phyloP scores from a whole-genome alignment of 305 asterid species.

The Plantago lanceolata region DNA sequence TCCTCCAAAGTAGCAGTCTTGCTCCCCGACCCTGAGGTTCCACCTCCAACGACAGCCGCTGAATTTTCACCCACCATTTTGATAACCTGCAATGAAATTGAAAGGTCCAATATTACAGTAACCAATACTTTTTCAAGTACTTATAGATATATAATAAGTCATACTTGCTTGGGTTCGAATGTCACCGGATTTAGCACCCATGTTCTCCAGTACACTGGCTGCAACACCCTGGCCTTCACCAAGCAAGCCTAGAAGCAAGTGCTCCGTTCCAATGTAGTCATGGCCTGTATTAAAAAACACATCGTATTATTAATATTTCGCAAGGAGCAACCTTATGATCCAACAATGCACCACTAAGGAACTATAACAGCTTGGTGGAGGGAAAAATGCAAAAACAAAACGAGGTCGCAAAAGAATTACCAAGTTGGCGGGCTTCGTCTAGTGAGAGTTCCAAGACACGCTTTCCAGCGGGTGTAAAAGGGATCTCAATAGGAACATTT shows the following conservation, averaged over 20 bases:
- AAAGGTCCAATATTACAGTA: conserved; percentile 15
- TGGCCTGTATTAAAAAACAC: conserved; percentile 52
- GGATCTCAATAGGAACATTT: conserved; percentile 94
- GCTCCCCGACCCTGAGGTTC: conserved; percentile 81
- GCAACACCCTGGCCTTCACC: conserved; percentile 99
- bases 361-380: too few relatives aligned
- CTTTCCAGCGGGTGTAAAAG: conserved; percentile 96
- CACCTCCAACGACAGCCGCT: conserved; percentile 84
- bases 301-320: not conserved
- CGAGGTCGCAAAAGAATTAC: conserved; percentile 32
- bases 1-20: conserved; percentile 98
- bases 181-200: conserved; percentile 93
- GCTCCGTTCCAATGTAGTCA: conserved; percentile 97
- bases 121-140: not conserved
- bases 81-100: conserved; percentile 48
- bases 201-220: conserved; percentile 91
- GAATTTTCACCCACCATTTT: conserved; percentile 95
- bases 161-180: conserved; percentile 82
- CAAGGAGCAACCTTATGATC: too few relatives aligned
- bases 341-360: too few relatives aligned
- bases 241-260: conserved; percentile 90
- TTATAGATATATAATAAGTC: conserved; percentile 4
- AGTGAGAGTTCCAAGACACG: conserved; percentile 90
- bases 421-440: conserved; percentile 98
- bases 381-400: too few relatives aligned